Conservation (phyloP, 805 yeast genomes). For the Starmera amethionina region DNA sequence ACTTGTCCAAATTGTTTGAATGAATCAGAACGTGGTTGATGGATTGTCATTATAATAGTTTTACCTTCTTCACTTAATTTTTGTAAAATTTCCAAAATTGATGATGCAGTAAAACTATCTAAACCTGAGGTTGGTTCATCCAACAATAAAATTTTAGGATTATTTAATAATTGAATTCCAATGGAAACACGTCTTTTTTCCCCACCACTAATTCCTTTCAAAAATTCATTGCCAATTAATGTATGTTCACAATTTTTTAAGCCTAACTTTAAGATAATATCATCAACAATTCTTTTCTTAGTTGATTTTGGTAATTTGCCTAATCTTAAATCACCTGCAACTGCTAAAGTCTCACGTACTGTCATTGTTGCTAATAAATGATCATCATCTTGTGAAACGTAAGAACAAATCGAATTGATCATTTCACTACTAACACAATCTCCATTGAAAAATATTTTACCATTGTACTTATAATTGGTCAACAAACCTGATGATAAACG, state of each 20-base stretch:
- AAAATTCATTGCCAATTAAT: conserved; percentile 50
- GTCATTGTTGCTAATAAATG: conserved; percentile 63
- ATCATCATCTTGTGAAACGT: conserved; percentile 77
- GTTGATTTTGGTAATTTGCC: conserved; percentile 33
- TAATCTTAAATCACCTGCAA: conserved; percentile 62
- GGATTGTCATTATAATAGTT: conserved; percentile 70
- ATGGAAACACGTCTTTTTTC: conserved; percentile 81
- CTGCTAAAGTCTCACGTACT: conserved; percentile 65
- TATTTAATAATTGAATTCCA: conserved; percentile 66
- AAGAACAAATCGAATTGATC: conserved; percentile 49
- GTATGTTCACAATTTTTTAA: conserved; percentile 69
- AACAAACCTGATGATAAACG: conserved; percentile 31
- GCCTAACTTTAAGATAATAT: conserved; percentile 56
- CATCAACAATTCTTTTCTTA: conserved; percentile 39
- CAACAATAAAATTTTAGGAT: conserved; percentile 61
- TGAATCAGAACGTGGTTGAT: conserved; percentile 74
- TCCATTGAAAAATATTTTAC: conserved; percentile 36
- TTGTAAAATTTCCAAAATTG: conserved; percentile 55
- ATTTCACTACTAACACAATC: conserved; percentile 24
- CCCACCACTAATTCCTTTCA: conserved; percentile 70
- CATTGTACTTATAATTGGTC: conserved; percentile 23
- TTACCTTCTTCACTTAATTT: conserved; percentile 50
- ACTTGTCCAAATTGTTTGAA: conserved; percentile 61
- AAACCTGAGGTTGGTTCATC: conserved; percentile 92
- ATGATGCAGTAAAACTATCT: conserved; percentile 70